Evolutionary conservation across 768 basidiomycete genomes (phyloP).

Genomic region (Tephrocybe sp.): DNA sequence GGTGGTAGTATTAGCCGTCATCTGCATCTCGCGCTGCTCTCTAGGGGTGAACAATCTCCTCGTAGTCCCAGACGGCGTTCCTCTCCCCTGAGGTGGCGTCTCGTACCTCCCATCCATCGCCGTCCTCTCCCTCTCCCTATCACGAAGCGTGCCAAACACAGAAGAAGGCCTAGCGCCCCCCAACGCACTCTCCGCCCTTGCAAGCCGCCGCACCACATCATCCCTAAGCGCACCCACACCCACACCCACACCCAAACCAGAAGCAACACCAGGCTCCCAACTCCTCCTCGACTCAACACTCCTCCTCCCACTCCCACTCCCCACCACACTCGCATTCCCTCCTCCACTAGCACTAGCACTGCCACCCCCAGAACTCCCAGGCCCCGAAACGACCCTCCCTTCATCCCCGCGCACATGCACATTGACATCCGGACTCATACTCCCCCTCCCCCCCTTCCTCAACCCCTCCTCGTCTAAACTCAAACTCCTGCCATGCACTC

Average conservation of each 20-base stretch:
- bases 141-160: slow-evolving; percentile 26
- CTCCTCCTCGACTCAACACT: slow-evolving; percentile 61
- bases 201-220: slow-evolving; percentile 35
- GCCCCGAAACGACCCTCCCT: slow-evolving; percentile 15
- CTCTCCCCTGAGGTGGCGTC: slow-evolving; percentile 19
- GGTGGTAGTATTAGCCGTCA: not conserved
- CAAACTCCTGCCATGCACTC: slow-evolving; percentile 47
- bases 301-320: slow-evolving; percentile 40
- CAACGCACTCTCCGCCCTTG: slow-evolving; percentile 35
- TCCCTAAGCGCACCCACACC: slow-evolving; percentile 53
- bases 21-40: slow-evolving; percentile 49
- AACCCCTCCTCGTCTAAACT: slow-evolving; percentile 55
- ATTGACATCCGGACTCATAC: slow-evolving; percentile 27
- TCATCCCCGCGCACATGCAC: slow-evolving; percentile 1
- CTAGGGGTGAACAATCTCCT: slow-evolving; percentile 60
- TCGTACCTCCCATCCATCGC: too few relatives aligned
- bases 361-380: slow-evolving; percentile 27
- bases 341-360: slow-evolving; percentile 35
- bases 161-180: slow-evolving; percentile 33
- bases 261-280: slow-evolving; percentile 33
- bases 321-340: slow-evolving; percentile 27
- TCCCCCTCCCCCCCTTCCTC: slow-evolving; percentile 22
- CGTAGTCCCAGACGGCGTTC: slow-evolving; percentile 16
- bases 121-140: slow-evolving; percentile 16
- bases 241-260: not conserved